Conservation (phyloP, 805 yeast species). For the Candida parachauliodes region DNA sequence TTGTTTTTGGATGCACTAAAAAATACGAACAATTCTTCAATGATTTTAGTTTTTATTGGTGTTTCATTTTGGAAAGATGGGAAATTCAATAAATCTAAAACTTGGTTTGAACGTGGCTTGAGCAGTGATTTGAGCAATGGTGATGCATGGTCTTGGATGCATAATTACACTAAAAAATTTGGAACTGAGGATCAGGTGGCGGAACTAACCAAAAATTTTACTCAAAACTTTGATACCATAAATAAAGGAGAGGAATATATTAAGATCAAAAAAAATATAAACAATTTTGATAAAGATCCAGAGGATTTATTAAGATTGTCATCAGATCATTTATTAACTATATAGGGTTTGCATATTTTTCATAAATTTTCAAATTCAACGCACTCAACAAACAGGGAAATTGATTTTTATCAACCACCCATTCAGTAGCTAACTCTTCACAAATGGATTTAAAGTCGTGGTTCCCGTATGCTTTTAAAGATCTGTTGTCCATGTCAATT, state of each 20-base stretch:
- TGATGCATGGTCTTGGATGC: conserved; percentile 72
- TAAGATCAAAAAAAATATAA: conserved; percentile 43
- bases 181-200: conserved; percentile 36
- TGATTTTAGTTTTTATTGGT: conserved; percentile 63
- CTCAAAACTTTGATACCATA: conserved; percentile 44
- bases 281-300: conserved; percentile 39
- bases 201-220: conserved; percentile 32
- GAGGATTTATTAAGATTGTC: conserved; percentile 37
- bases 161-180: conserved; percentile 40
- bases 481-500: conserved; percentile 53
- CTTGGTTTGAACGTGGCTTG: conserved; percentile 74
- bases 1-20: conserved; percentile 68
- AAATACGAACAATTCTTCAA: conserved; percentile 56
- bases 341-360: conserved; percentile 22
- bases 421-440: conserved; percentile 54
- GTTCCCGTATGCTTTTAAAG: conserved; percentile 49
- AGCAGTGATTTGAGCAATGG: conserved; percentile 54
- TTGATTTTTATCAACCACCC: conserved; percentile 67
- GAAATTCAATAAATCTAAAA: conserved; percentile 56
- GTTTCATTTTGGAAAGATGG: conserved; percentile 63
- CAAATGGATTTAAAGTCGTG: conserved; percentile 35
- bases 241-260: conserved; percentile 64
- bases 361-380: conserved; percentile 63
- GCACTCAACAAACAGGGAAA: conserved; percentile 79
- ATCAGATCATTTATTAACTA: conserved; percentile 15